A percentile compares a stretch with the other conserved stretches of the same genome.
phyloP scores from a whole-genome alignment of 2,329 filamentous ascomycete genomes.

The Ambrosiella xylebori region DNA sequence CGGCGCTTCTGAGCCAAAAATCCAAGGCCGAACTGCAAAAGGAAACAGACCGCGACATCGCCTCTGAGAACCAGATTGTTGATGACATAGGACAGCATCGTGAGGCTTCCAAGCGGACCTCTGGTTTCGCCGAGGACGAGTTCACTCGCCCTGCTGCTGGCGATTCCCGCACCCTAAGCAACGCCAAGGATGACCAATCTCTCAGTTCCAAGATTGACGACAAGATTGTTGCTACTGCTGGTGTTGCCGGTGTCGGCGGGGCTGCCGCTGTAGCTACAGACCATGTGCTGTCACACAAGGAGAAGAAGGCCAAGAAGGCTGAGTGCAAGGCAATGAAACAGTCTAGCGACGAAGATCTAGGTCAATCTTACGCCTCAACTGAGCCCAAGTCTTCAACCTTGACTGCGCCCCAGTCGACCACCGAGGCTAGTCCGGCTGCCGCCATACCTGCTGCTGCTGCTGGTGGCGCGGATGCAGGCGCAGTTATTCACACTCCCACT shows the following conservation, averaged over 20 bases:
- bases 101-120: not conserved
- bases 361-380: not conserved
- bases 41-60: not conserved
- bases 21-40: not conserved
- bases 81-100: not conserved
- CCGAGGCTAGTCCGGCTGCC: not conserved
- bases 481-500: too few relatives aligned
- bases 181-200: not conserved
- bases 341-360: not conserved
- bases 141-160: not conserved
- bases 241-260: constrained; percentile 2
- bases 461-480: too few relatives aligned
- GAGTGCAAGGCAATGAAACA: constrained; percentile 18
- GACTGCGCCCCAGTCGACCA: too few relatives aligned
- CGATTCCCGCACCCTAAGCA: not conserved
- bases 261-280: not conserved
- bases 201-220: constrained; percentile 8
- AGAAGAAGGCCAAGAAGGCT: constrained; percentile 56
- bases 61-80: not conserved
- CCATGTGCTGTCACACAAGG: constrained; percentile 1
- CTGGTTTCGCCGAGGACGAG: not conserved
- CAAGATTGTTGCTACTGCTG: constrained; percentile 7
- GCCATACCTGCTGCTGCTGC: not conserved
- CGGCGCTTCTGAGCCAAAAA: not conserved
- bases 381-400: too few relatives aligned